Conservation (phyloP, 164 flowering plant genomes). For the Hamamelis virginiana region DNA sequence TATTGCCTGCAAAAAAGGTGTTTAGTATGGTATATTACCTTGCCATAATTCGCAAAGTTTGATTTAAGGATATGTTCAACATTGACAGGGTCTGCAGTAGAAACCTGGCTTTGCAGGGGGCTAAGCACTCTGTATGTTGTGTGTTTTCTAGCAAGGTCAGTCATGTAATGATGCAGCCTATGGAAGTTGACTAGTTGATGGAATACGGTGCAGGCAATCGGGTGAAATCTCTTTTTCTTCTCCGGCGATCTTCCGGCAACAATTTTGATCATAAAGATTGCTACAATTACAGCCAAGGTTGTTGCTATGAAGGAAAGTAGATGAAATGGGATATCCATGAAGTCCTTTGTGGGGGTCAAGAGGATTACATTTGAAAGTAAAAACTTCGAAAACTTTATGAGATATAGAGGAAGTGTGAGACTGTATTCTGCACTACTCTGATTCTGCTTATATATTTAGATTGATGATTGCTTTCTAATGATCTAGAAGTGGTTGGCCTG, state of each 20-base stretch:
- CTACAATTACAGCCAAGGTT: slow-evolving; percentile 8
- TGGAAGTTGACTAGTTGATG: slow-evolving; percentile 51
- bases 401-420: no score
- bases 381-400: no score
- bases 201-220: slow-evolving; percentile 52
- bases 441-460: no score
- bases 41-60: slow-evolving; percentile 56
- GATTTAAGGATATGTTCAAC: no score
- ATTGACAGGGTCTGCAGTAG: slow-evolving; percentile 52
- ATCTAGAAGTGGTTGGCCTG: no score
- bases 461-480: no score
- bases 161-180: slow-evolving; percentile 52
- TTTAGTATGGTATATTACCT: no score
- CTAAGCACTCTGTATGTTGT: slow-evolving; percentile 47
- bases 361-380: no score
- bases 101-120: slow-evolving; percentile 42
- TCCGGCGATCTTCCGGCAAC: background rate
- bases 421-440: no score
- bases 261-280: background rate
- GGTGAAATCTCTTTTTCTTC: slow-evolving; percentile 40
- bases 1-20: no score
- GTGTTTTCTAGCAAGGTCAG: slow-evolving; percentile 44
- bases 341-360: background rate
- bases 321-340: slow-evolving; percentile 15
- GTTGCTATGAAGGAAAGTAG: slow-evolving; percentile 12